Base-by-base conservation (phyloP, 2,329 filamentous ascomycete genomes). In the Monascus ruber region DNA sequence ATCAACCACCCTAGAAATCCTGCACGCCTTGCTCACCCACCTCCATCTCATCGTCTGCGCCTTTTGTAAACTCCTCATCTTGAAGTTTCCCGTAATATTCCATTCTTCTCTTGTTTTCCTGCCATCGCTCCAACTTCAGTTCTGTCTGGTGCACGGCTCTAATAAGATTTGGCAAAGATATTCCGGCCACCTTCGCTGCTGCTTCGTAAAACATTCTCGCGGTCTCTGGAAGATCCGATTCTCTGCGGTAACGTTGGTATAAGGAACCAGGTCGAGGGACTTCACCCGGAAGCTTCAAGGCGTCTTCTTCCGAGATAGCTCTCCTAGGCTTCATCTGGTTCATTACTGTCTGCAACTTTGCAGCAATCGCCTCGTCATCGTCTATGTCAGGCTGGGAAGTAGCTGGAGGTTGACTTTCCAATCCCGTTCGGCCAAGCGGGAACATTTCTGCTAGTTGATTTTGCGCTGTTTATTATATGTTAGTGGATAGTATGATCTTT, bases 61-160 rank as follows among this genome's bases (percentile, higher is more conserved):
- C 47, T 17, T 35, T 37, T 26, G 38, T 39, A n/a, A 36, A 39
- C 24, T 49, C 48, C 36, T 41, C 42, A n/a, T 46, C 49, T 10
- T 39, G 24, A 3, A 39, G 35, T 24, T 48, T 48, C 24, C 40
- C 50, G 31, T 55, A 51, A 31, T 53, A 49, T 28, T 59, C 54
- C 5, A 51, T 48, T 28, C 58, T 55, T 34, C 59, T 58, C 45
- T 52, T 50, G 32, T 56, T 54, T 35, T 55, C 62, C 41, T 59
- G 50, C 52, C 59, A 63, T 38, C 51, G 55, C 35, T 63, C 54
- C 40, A 74, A 52, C 43, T 53, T 65, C 39, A 54, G 45, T 50
- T 80, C 76, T 0, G 68, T 63, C 29, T 65, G 58, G 34, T 62
- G 65, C 0, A 78, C 73, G 10, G 68, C 70, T 40, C 57, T 59